These are phyloP conservation scores for Penicillium pulvis DNA, from an alignment of 495 filamentous ascomycete species.

Conservation along the genomic window DNA sequence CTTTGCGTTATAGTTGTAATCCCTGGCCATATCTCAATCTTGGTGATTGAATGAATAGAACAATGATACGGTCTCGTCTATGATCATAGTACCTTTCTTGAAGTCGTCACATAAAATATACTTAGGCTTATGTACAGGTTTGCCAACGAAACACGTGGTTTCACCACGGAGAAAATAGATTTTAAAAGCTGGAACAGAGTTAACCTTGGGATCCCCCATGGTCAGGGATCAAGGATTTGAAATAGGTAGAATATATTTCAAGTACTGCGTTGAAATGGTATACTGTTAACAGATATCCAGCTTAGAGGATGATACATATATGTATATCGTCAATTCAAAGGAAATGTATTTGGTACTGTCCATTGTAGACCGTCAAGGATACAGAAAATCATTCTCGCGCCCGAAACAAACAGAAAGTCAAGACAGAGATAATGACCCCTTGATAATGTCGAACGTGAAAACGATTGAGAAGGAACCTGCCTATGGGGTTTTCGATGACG, in stretches of 20 bases:
- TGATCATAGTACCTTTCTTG: background rate
- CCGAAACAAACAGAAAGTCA: conserved; percentile 9
- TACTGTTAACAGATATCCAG: background rate
- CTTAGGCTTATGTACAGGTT: no score
- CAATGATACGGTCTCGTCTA: background rate
- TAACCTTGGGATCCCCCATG: no score
- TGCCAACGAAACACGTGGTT: no score
- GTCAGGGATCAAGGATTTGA: no score
- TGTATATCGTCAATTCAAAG: background rate
- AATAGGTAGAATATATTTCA: no score
- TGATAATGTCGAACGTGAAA: conserved; percentile 24
- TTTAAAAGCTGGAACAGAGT: no score
- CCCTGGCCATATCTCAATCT: conserved; percentile 15
- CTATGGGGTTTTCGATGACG: conserved; percentile 23
- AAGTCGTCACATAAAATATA: background rate
- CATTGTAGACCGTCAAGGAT: conserved; percentile 22
- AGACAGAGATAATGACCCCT: conserved; percentile 27
- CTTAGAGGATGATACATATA: background rate
- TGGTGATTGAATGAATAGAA: conserved; percentile 19
- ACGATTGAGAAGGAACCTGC: conserved; percentile 26
- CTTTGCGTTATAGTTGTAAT: conserved; percentile 18
- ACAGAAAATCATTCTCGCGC: conserved; percentile 20
- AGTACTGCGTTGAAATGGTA: no score
- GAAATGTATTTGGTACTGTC: conserved; percentile 22
- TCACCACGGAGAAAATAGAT: no score